These are phyloP conservation scores for Ustilago tritici DNA, from an alignment of 1,284 basidiomycete genomes.

Conservation along the genomic window DNA sequence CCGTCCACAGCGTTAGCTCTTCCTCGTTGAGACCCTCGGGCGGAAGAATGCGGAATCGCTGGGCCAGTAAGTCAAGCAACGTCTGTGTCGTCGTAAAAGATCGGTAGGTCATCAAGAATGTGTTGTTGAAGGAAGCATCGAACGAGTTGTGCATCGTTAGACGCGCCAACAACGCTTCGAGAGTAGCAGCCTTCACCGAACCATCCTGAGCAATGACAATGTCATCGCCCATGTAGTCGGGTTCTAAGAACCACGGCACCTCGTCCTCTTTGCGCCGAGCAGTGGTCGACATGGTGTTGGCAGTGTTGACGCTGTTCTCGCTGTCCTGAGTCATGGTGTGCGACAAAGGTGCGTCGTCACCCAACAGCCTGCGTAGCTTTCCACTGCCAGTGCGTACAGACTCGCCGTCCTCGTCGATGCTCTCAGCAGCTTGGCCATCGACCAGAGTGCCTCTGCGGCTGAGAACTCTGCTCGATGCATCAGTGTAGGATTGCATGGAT, in stretches of 20 bases:
- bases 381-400: constrained; percentile 21
- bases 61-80: constrained; percentile 85
- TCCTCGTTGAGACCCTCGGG: constrained; percentile 78
- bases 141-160: constrained; percentile 80
- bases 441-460: constrained; percentile 49
- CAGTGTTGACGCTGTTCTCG: constrained; percentile 30
- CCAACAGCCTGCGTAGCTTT: constrained; percentile 77
- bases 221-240: constrained; percentile 82
- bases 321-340: constrained; percentile 39
- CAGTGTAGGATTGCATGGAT: constrained; percentile 40
- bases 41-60: constrained; percentile 83
- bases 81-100: constrained; percentile 90
- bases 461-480: constrained; percentile 23
- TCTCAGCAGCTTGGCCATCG: constrained; percentile 22
- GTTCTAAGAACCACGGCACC: constrained; percentile 81
- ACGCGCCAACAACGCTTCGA: constrained; percentile 85
- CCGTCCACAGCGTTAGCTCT: constrained; percentile 84
- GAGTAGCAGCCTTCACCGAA: constrained; percentile 84
- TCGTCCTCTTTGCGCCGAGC: constrained; percentile 66
- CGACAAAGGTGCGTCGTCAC: constrained; percentile 74
- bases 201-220: constrained; percentile 81
- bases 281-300: constrained; percentile 19
- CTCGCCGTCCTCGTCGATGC: constrained; percentile 48
- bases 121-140: constrained; percentile 85
- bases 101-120: constrained; percentile 96